phyloP scores from a whole-genome alignment of 176 grass and related monocot species.

The Aechmea fasciata region DNA sequence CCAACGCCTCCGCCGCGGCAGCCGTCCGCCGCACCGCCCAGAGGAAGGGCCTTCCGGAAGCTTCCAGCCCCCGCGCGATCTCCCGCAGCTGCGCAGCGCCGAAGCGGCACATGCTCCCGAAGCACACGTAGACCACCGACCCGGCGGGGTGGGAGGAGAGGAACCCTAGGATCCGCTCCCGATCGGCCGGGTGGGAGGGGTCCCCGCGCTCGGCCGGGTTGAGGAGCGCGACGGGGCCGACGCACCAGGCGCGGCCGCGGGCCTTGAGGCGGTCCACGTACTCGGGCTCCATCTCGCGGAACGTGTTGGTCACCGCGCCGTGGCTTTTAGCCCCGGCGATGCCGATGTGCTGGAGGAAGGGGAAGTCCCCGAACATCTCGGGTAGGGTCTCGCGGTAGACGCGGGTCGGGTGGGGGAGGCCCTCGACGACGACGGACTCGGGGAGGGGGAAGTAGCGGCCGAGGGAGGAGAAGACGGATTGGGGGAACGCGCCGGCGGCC shows the following conservation, averaged over 20 bases:
- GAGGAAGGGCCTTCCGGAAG: conserved; percentile 31
- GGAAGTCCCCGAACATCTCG: not conserved
- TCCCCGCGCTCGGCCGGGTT: conserved; percentile 2
- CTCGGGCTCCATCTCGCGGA: conserved; percentile 9
- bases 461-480: not conserved
- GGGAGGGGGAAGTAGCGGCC: not conserved
- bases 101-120: conserved; percentile 43
- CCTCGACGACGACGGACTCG: not conserved
- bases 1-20: conserved; percentile 14
- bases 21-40: conserved; percentile 47
- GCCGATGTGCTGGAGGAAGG: not conserved
- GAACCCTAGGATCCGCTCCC: conserved; percentile 21
- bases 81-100: conserved; percentile 24
- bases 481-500: not conserved
- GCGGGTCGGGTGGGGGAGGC: conserved; percentile 5
- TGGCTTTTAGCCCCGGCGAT: conserved; percentile 5
- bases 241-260: not conserved
- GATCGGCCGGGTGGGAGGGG: conserved; percentile 2
- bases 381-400: not conserved
- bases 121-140: conserved; percentile 45
- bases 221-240: conserved; percentile 5
- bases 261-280: conserved; percentile 2
- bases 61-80: conserved; percentile 25
- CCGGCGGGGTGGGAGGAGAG: not conserved
- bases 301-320: conserved; percentile 1